Conservation (phyloP, 176 grass and related monocot species). For the Metroxylon sagu region DNA sequence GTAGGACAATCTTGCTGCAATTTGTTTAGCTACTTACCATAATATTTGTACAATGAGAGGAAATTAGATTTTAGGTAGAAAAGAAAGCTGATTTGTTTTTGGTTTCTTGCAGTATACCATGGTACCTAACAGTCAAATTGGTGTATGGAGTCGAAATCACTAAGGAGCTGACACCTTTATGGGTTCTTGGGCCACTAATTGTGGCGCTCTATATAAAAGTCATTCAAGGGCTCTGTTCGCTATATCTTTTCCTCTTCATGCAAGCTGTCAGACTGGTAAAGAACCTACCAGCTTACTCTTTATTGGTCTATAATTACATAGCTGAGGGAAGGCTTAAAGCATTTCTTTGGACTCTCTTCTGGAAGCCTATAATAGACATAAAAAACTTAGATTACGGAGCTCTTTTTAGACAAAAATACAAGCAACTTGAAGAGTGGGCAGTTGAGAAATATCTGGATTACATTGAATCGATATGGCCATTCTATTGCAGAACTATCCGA, state of each 20-base stretch:
- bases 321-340: conserved; percentile 8
- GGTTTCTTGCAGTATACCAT: conserved; percentile 9
- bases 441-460: conserved; percentile 18
- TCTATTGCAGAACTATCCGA: conserved; percentile 21
- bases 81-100: background rate
- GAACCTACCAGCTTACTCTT: conserved; percentile 9
- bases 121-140: background rate
- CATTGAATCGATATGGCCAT: conserved; percentile 25
- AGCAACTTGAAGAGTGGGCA: conserved; percentile 1
- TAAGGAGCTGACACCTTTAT: too few species aligned
- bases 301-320: conserved; percentile 7
- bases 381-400: conserved; percentile 15
- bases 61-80: too few species aligned
- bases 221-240: too few species aligned
- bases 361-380: conserved; percentile 12
- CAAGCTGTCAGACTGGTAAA: too few species aligned
- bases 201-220: too few species aligned
- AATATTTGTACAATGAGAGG: too few species aligned
- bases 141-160: conserved; percentile 1
- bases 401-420: background rate
- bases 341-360: background rate
- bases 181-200: too few species aligned
- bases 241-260: too few species aligned
- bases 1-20: too few species aligned
- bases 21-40: too few species aligned